Evolutionary conservation across 148 eudicot genomes (phyloP).

Genomic region (Polygonum aviculare): DNA sequence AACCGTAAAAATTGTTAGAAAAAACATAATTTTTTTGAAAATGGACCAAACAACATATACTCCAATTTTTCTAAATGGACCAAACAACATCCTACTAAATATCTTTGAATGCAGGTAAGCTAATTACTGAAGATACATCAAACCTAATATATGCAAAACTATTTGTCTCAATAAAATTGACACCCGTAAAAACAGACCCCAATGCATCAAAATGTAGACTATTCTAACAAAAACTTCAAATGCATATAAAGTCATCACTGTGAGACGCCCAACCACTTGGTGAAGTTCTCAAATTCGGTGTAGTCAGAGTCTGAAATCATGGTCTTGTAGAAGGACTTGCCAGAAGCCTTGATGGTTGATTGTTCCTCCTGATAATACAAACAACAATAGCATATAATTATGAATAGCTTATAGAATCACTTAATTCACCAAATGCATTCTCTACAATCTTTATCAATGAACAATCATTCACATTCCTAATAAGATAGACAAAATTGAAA

Average conservation of each 20-base stretch:
- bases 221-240: background rate
- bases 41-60: no score
- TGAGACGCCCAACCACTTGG: constrained; percentile 62
- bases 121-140: no score
- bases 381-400: background rate
- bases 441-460: background rate
- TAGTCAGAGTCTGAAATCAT: constrained; percentile 63
- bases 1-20: no score
- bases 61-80: no score
- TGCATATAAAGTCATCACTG: constrained; percentile 30
- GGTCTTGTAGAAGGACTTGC: constrained; percentile 57
- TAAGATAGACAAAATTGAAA: no score
- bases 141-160: no score
- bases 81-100: no score
- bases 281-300: constrained; percentile 58
- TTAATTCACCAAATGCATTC: background rate
- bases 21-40: no score
- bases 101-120: no score
- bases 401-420: no score
- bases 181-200: no score
- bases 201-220: background rate
- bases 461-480: background rate
- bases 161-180: no score
- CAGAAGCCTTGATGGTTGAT: constrained; percentile 38
- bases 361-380: constrained; percentile 47